Base-by-base conservation (phyloP, 2,329 filamentous ascomycete species). In the Epicoccum nigrum region DNA sequence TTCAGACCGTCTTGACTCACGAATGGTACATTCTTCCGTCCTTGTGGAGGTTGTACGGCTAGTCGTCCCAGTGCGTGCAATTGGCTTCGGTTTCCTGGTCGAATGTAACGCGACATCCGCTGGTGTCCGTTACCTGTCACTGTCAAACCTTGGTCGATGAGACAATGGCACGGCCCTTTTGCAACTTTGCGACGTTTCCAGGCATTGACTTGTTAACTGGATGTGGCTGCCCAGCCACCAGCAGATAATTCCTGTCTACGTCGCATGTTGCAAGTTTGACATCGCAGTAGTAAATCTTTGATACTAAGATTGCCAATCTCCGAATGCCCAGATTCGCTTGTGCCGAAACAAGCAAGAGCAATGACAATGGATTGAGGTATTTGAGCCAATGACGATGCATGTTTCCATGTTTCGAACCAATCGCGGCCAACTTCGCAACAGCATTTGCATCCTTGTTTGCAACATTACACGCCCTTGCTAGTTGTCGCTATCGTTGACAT, bases 101-200 rank as follows among this genome's bases (percentile, higher is more conserved):
- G 31, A 17, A 38, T 43, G 32, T 19, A 46, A 52, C 33, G 6
- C 27, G 20, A 33, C 42, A 43, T 23, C 31, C 31, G 38, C 49
- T 43, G 38, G 43, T 42, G 38, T 52, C 38, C 49, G 49, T 52
- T 47, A 43, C 43, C 39, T 47, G 43, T 52, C 49, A 52, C 43
- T 40, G 43, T 44, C 43, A 52, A 44, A 44, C 33, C 34, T 25
- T 44, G 49, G 39, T 39, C 43, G 43, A 52, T 47, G 38, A 52
- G 33, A 4, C 23, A 16, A 34, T 39, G 43, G 49, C 49, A 47
- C 49, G 49, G 38, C 38, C 39, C 38, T 11, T 35, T 15, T 11
- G 25, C 42, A 45, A 32, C 35, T 19, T 31, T 43, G 49, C 49
- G 30, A 46, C 38, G 33, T 46, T 34, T 34, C 23, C 23, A 39